Conservation (phyloP, 1,139 yeast genomes). For the Arxiozyma slooffiae region DNA sequence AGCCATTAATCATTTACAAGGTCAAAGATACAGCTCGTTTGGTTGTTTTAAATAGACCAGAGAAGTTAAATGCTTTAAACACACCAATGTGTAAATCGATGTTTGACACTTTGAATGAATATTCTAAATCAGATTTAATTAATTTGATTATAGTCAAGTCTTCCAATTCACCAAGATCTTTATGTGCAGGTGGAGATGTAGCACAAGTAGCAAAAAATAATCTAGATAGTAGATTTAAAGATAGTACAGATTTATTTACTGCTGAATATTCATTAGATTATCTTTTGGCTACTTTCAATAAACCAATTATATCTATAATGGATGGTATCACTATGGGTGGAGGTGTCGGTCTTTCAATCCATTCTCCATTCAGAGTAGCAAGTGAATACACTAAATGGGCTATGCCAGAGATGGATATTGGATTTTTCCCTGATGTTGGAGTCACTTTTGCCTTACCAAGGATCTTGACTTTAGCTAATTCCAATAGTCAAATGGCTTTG, state of each 20-base stretch:
- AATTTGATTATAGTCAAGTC: conserved; percentile 64
- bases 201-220: conserved; percentile 58
- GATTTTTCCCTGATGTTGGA: conserved; percentile 95
- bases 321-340: conserved; percentile 98
- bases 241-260: conserved; percentile 59
- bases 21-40: conserved; percentile 49
- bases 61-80: conserved; percentile 78
- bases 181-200: conserved; percentile 94
- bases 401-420: conserved; percentile 97
- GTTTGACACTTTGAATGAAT: conserved; percentile 66
- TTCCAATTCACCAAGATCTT: conserved; percentile 35
- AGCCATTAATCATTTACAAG: conserved; percentile 12
- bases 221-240: conserved; percentile 36
- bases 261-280: conserved; percentile 77
- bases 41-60: conserved; percentile 67
- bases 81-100: conserved; percentile 69
- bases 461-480: conserved; percentile 34
- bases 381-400: conserved; percentile 86
- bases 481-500: conserved; percentile 70
- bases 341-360: conserved; percentile 87
- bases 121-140: conserved; percentile 56
- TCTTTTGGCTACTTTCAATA: conserved; percentile 66
- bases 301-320: conserved; percentile 77
- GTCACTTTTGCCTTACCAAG: conserved; percentile 82
- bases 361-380: conserved; percentile 88